These are phyloP conservation scores for Fusarium sp. DNA, from an alignment of 2,329 filamentous ascomycete genomes.

Conservation along the genomic window DNA sequence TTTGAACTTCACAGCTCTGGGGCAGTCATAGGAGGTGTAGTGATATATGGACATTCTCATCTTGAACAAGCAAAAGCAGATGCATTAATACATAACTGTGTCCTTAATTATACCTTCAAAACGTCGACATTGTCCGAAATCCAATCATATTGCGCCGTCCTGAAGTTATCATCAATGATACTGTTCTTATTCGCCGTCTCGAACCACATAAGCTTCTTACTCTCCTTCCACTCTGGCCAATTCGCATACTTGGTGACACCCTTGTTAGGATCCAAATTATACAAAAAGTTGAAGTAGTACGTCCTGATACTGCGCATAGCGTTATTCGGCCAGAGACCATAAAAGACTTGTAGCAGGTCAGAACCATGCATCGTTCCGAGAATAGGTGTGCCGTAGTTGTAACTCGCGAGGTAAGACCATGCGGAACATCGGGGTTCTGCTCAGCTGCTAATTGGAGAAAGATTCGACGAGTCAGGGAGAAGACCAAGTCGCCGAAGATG, in stretches of 20 bases:
- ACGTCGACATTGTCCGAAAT: constrained; percentile 38
- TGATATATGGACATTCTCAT: not conserved
- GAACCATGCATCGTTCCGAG: constrained; percentile 80
- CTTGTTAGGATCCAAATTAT: constrained; percentile 75
- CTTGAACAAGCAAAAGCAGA: not conserved
- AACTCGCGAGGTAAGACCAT: constrained; percentile 81
- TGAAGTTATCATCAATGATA: constrained; percentile 51
- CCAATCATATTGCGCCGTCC: constrained; percentile 43
- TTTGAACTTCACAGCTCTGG: not conserved
- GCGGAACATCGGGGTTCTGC: constrained; percentile 65
- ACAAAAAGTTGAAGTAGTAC: constrained; percentile 78
- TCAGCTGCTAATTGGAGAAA: constrained; percentile 62
- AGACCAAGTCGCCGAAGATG: constrained; percentile 77
- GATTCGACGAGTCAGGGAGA: constrained; percentile 74
- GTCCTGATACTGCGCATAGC: constrained; percentile 67
- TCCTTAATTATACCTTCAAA: constrained; percentile 32
- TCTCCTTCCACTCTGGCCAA: constrained; percentile 55
- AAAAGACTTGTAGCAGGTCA: constrained; percentile 76
- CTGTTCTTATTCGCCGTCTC: constrained; percentile 44
- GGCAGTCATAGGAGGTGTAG: no score
- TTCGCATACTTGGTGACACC: constrained; percentile 51
- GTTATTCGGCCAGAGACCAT: constrained; percentile 69
- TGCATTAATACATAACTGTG: not conserved
- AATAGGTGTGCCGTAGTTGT: constrained; percentile 75
- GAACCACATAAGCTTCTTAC: constrained; percentile 62